Conservation (phyloP, 805 yeast genomes). For the Cyberlindnera petersonii region DNA sequence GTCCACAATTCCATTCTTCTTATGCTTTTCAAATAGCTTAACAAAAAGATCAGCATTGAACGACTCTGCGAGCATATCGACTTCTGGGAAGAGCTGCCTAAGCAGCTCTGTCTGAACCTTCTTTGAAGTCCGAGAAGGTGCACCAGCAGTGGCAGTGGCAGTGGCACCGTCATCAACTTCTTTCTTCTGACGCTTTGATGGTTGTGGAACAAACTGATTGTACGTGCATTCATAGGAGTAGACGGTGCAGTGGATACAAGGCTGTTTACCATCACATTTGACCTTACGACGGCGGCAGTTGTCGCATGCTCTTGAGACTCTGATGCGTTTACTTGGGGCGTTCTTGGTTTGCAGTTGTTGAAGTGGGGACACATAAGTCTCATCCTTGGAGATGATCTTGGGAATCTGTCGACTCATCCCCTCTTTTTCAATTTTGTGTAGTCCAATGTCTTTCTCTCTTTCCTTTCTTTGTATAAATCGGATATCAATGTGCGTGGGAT, state of each 20-base stretch:
- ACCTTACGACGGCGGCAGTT: slow-evolving; percentile 72
- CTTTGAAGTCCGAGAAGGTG: background rate
- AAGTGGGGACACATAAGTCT: slow-evolving; percentile 23
- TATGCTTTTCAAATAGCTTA: slow-evolving; percentile 17
- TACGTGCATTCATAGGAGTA: slow-evolving; percentile 83
- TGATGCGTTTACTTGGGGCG: slow-evolving; percentile 41
- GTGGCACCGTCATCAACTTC: background rate
- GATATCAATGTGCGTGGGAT: no score
- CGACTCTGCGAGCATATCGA: slow-evolving; percentile 10
- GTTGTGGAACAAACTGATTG: slow-evolving; percentile 47
- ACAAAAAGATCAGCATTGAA: slow-evolving; percentile 21
- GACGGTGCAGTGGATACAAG: slow-evolving; percentile 84
- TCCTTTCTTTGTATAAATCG: no score
- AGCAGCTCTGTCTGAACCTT: slow-evolving; percentile 9
- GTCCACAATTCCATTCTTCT: slow-evolving; percentile 19
- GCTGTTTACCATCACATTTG: slow-evolving; percentile 80
- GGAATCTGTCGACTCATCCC: slow-evolving; percentile 18
- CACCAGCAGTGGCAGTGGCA: background rate
- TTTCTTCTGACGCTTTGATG: slow-evolving; percentile 1
- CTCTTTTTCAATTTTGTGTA: background rate
- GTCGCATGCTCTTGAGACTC: slow-evolving; percentile 74
- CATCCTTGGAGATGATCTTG: slow-evolving; percentile 25
- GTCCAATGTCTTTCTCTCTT: background rate
- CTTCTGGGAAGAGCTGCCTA: slow-evolving; percentile 19
- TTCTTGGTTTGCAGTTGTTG: slow-evolving; percentile 20